Evolutionary conservation across 2,329 filamentous ascomycete species (phyloP), one percentile per base, ranked within the genome.

Genomic region (Ascochyta koolunga): DNA sequence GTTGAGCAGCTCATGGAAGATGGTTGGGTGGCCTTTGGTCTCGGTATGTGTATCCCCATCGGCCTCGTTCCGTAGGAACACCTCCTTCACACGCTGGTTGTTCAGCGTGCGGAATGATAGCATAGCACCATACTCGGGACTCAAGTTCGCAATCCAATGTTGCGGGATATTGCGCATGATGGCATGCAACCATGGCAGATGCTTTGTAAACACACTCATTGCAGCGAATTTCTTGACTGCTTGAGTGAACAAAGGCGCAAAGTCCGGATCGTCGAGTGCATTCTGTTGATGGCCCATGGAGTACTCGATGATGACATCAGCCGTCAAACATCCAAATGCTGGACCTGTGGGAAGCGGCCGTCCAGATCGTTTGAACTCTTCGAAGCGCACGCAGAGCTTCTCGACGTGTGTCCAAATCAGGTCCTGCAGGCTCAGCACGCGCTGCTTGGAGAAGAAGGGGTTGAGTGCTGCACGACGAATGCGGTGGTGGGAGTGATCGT

Each of bases 391-490:
- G 9, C 39, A 50, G 9, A 50, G 38, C 24, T 42, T 42, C 15
- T 42, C 46, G 22, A 50, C 38, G 38, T 50, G 46, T 7, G 21
- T 36, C 46, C 46, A 50, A 16, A 50, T 50, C 38, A 50, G n/a
- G 15, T 27, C 46, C 18, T 50, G 38, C 16, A 50, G 16, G 2
- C 39, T 16, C 10, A 31, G 9, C 16, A 42, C 37, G 27, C 32
- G 50, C 38, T 53, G 50, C 16, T 46, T 55, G 13, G 46, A 50
- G 31, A 55, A 55, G 31, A 50, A 50, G 10, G 52, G 40, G 13
- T 27, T 35, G 15, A 55, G 5, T 5, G 52, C 52, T 11, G 35
- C 41, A 11, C 52, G 46, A 5, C 52, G 40, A 1, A 46, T 5
- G 19, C 46, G 52, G n/a, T 55, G 52, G 4, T 45, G 46, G 15